These are phyloP conservation scores for Lachnellula occidentalis DNA, from an alignment of 2,329 filamentous ascomycete species.

Conservation along the genomic window DNA sequence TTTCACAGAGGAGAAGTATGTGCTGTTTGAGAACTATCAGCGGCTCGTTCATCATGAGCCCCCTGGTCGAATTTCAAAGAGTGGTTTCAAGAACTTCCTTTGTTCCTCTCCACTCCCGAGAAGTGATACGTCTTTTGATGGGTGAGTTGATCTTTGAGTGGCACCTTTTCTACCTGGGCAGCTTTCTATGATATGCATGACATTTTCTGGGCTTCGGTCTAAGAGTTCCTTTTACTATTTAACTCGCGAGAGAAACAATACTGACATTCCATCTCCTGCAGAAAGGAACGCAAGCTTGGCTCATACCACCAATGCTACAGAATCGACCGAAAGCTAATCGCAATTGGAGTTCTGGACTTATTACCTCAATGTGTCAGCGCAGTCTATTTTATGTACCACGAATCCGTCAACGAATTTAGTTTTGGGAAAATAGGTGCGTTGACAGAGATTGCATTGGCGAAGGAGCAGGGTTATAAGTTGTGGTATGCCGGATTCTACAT, in stretches of 20 bases:
- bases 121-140: constrained; percentile 43
- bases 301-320: constrained; percentile 81
- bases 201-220: too few relatives aligned
- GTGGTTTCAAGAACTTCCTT: constrained; percentile 66
- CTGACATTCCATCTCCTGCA: too few relatives aligned
- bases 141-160: constrained; percentile 28
- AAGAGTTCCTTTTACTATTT: too few relatives aligned
- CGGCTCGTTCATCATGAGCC: constrained; percentile 64
- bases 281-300: constrained; percentile 49
- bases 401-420: constrained; percentile 62
- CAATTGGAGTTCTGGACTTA: constrained; percentile 71
- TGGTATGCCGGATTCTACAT: constrained; percentile 85
- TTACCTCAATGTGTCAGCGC: constrained; percentile 72
- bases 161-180: too few relatives aligned
- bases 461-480: constrained; percentile 66
- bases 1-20: constrained; percentile 73
- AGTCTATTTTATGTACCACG: constrained; percentile 79
- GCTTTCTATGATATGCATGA: too few relatives aligned
- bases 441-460: constrained; percentile 64
- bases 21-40: constrained; percentile 71
- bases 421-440: constrained; percentile 74
- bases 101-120: constrained; percentile 60
- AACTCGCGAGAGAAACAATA: too few relatives aligned
- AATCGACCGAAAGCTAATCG: constrained; percentile 68
- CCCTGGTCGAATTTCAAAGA: constrained; percentile 50